Evolutionary conservation across 768 basidiomycete genomes (phyloP), one percentile per base, ranked within the genome.

Genomic region (Trametes coccinea): DNA sequence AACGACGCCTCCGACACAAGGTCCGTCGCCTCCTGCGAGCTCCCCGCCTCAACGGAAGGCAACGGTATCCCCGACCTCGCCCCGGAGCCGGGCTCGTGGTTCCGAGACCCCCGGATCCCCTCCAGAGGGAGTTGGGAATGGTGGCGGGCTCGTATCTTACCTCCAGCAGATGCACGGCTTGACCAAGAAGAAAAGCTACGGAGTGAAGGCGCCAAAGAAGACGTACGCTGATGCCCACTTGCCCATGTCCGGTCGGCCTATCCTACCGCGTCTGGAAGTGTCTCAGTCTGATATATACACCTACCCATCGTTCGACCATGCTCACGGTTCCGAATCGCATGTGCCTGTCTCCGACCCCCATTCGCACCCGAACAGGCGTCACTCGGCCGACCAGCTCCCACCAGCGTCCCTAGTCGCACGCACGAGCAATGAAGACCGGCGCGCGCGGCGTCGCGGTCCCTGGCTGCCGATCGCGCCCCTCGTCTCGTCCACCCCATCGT

Each of bases 131-230:
- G 52, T 41, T 33, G 57, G 56, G 5, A 55, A 11, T 11, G 11
- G 60, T 29, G 83, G 81, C 4, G 85, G 79, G 59, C 75, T 90
- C 0, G 88, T 90, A 50, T 77, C 75, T 27, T 85, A 84, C 27
- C 77, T 89, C 14, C 85, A 89, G 71, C 84, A 86, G 67, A 79
- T 84, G 39, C 87, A 89, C 59, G 88, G 88, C 2, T 67, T 90
- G 49, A 87, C 84, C 7, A 87, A 88, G 75, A 89, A 88, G 74
- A 64, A 70, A 56, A 69, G 56, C 54, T 65, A 66, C 40, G 63
- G 63, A 0, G 44, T 59, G 3, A 72, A 70, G 56, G 62, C 56
- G 3, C 53, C 54, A 27, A 66, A 68, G 58, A 61, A 65, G 37
- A 59, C 60, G 4, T 59, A 59, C 31, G 56, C 59, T 7, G 59